Conservation (phyloP, 805 yeast species). For the Lachancea sp. region DNA sequence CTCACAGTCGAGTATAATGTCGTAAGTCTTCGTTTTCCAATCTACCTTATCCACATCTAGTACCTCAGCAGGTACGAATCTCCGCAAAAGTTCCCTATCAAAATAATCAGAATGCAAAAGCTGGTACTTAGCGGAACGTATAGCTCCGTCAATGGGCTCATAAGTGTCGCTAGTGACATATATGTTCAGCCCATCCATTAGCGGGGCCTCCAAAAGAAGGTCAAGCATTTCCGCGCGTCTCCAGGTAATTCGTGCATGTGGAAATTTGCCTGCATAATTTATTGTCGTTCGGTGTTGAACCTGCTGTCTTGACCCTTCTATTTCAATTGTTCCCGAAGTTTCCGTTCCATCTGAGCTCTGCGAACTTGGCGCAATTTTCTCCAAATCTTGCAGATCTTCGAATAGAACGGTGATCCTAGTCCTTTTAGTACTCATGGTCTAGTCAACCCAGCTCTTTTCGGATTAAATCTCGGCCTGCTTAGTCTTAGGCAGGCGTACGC, state of each 20-base stretch:
- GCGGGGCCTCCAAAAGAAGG: slow-evolving; percentile 10
- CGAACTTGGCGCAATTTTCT: neutral
- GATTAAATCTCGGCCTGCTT: too few relatives aligned
- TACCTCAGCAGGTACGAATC: neutral
- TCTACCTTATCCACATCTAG: neutral
- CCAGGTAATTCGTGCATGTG: slow-evolving; percentile 15
- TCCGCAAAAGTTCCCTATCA: slow-evolving; percentile 1
- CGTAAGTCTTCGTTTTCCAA: slow-evolving; percentile 12
- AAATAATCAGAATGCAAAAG: slow-evolving; percentile 13
- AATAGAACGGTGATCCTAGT: slow-evolving; percentile 20
- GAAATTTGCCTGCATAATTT: neutral
- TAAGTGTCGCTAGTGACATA: slow-evolving; percentile 7
- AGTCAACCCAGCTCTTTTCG: neutral
- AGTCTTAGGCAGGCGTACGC: too few relatives aligned
- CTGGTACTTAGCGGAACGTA: slow-evolving; percentile 13
- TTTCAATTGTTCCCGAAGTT: slow-evolving; percentile 10
- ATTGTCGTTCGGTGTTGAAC: slow-evolving; percentile 4
- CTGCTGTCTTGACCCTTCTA: slow-evolving; percentile 12
- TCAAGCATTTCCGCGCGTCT: slow-evolving; percentile 4
- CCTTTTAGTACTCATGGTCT: neutral
- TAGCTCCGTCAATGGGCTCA: neutral
- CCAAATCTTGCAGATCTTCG: slow-evolving; percentile 2
- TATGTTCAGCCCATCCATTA: slow-evolving; percentile 18
- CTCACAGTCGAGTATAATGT: slow-evolving; percentile 11
- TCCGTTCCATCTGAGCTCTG: slow-evolving; percentile 14